Evolutionary conservation across 2,329 filamentous ascomycete genomes (phyloP).

Genomic region (Arthrobotrys conoides): DNA sequence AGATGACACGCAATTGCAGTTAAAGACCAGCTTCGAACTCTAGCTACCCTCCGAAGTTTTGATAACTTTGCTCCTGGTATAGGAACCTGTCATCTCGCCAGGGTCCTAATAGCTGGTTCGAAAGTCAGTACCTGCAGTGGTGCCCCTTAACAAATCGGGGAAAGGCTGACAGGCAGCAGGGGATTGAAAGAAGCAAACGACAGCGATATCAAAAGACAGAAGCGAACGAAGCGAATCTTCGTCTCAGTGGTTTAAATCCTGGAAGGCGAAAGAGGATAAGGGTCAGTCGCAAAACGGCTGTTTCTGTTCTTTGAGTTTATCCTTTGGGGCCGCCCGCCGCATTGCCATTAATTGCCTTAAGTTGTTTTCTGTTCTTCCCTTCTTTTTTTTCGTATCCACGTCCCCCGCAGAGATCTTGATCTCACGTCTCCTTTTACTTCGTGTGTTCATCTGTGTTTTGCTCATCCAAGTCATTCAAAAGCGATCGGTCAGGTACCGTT

Average conservation of each 20-base stretch:
- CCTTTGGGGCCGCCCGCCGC: constrained; percentile 51
- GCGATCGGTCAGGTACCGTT: constrained; percentile 55
- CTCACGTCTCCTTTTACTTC: constrained; percentile 37
- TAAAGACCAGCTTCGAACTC: constrained; percentile 17
- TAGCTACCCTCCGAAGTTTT: constrained; percentile 9
- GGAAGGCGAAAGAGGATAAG: constrained; percentile 56
- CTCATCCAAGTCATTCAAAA: constrained; percentile 30
- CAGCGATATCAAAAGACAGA: constrained; percentile 49
- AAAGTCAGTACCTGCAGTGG: constrained; percentile 56
- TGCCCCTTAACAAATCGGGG: constrained; percentile 60
- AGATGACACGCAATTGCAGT: constrained; percentile 3
- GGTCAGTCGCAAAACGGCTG: constrained; percentile 55
- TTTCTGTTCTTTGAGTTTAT: constrained; percentile 43
- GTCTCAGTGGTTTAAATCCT: constrained; percentile 50
- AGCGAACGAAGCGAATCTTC: constrained; percentile 59
- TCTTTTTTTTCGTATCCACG: constrained; percentile 10
- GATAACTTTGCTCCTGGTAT: constrained; percentile 7
- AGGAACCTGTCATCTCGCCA: constrained; percentile 46
- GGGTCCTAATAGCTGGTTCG: constrained; percentile 35
- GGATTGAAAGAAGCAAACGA: constrained; percentile 56
- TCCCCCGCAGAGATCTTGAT: constrained; percentile 27
- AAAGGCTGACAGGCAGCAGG: constrained; percentile 52
- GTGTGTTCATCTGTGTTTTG: constrained; percentile 27
- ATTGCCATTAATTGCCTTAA: constrained; percentile 20
- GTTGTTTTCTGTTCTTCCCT: constrained; percentile 36